Evolutionary conservation across 139 green algal species (phyloP).

Genomic region (Auxenochlorella protothecoides): DNA sequence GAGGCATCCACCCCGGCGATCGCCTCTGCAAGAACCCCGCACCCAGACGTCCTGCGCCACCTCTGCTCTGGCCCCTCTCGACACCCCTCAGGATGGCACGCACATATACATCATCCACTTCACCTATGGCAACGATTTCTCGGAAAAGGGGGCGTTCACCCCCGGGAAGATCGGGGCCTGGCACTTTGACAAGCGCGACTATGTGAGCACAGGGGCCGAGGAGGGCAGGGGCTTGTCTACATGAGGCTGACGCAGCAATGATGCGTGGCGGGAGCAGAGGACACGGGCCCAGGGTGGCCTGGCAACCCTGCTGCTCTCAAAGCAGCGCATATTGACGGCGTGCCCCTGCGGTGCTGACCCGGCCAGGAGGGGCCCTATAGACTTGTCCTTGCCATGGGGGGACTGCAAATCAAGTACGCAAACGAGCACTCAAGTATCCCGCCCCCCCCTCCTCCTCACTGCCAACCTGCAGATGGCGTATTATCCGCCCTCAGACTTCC

Average conservation of each 20-base stretch:
- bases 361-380: background rate
- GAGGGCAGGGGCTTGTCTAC: too few relatives aligned
- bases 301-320: too few relatives aligned
- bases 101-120: slow-evolving; percentile 58
- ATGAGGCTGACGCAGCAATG: too few relatives aligned
- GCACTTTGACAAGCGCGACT: slow-evolving; percentile 67
- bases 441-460: background rate
- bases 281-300: too few relatives aligned
- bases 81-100: slow-evolving; percentile 4
- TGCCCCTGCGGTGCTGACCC: background rate
- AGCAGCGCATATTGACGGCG: background rate
- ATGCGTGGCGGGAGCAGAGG: too few relatives aligned
- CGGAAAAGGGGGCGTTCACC: slow-evolving; percentile 29
- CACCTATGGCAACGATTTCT: slow-evolving; percentile 65
- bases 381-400: background rate
- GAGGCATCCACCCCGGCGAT: background rate
- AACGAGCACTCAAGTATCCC: background rate
- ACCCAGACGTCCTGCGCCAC: background rate
- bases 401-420: slow-evolving; percentile 6
- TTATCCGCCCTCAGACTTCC: slow-evolving; percentile 33
- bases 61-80: background rate
- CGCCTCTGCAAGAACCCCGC: background rate
- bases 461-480: background rate
- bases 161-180: slow-evolving; percentile 39
- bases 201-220: background rate